Conservation (phyloP, 371 early-diverging fungal genomes). For the Mortierella sp. region DNA sequence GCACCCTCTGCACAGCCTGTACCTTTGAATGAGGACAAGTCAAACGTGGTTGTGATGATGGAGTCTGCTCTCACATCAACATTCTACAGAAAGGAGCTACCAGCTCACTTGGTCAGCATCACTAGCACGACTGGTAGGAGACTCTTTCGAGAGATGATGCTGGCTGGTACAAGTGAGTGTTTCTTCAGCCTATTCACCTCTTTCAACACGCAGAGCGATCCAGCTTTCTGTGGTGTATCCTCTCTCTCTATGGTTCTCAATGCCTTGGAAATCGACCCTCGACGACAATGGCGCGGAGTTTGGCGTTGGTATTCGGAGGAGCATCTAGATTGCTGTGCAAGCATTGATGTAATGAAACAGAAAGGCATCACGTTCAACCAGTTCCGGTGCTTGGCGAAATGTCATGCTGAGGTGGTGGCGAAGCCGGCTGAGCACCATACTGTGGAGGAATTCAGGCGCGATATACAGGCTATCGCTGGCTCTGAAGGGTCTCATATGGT, state of each 20-base stretch:
- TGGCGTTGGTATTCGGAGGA: slow-evolving; percentile 92
- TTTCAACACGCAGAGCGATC: slow-evolving; percentile 92
- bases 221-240: slow-evolving; percentile 83
- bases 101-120: slow-evolving; percentile 76
- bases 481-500: slow-evolving; percentile 85
- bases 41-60: slow-evolving; percentile 46
- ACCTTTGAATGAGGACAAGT: slow-evolving; percentile 9
- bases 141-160: slow-evolving; percentile 83
- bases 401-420: slow-evolving; percentile 84
- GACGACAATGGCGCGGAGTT: slow-evolving; percentile 90
- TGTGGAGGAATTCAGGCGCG: slow-evolving; percentile 82
- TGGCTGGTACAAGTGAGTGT: slow-evolving; percentile 77
- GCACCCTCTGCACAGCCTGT: not conserved
- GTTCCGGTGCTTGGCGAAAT: slow-evolving; percentile 87
- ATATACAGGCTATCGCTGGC: slow-evolving; percentile 72
- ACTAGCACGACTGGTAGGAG: slow-evolving; percentile 79
- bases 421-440: slow-evolving; percentile 75
- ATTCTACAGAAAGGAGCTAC: slow-evolving; percentile 84
- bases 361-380: slow-evolving; percentile 92
- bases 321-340: slow-evolving; percentile 85
- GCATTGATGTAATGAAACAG: slow-evolving; percentile 81
- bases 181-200: slow-evolving; percentile 91
- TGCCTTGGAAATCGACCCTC: slow-evolving; percentile 90
- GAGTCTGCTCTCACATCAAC: slow-evolving; percentile 63
- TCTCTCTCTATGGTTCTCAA: slow-evolving; percentile 93